Conservation (phyloP, 352 stramenopile genomes). For the Phytophthora ohioensis region DNA sequence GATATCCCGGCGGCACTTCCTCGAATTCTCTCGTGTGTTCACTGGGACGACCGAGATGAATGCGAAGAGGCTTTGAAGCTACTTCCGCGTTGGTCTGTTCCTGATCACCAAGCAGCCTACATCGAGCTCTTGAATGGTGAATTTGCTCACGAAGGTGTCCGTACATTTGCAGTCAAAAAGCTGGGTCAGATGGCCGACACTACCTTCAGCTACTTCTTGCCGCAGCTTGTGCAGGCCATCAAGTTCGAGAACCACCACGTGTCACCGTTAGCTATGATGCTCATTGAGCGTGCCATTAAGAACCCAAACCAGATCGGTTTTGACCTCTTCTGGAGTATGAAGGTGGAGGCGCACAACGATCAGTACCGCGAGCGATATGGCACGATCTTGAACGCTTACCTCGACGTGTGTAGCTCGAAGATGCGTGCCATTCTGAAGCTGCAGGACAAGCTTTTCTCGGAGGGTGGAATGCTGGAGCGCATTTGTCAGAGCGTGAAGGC, state of each 20-base stretch:
- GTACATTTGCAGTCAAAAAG: constrained; percentile 79
- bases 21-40: constrained; percentile 82
- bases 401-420: constrained; percentile 90
- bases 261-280: constrained; percentile 73
- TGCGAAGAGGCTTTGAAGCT: constrained; percentile 74
- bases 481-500: constrained; percentile 87
- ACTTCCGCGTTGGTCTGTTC: constrained; percentile 71
- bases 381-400: constrained; percentile 83
- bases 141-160: constrained; percentile 79
- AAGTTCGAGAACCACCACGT: constrained; percentile 92
- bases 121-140: constrained; percentile 85
- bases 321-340: constrained; percentile 92
- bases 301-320: constrained; percentile 91
- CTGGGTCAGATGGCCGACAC: constrained; percentile 88
- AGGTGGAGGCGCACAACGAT: constrained; percentile 87
- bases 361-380: constrained; percentile 85
- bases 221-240: constrained; percentile 89
- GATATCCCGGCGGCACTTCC: constrained; percentile 76
- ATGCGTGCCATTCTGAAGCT: constrained; percentile 94
- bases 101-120: constrained; percentile 83
- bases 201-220: constrained; percentile 89
- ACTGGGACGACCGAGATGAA: constrained; percentile 82
- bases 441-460: constrained; percentile 87
- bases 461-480: constrained; percentile 79
- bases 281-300: constrained; percentile 91